Evolutionary conservation across 208 protist species (phyloP).

Genomic region (Acanthamoeba healyi): DNA sequence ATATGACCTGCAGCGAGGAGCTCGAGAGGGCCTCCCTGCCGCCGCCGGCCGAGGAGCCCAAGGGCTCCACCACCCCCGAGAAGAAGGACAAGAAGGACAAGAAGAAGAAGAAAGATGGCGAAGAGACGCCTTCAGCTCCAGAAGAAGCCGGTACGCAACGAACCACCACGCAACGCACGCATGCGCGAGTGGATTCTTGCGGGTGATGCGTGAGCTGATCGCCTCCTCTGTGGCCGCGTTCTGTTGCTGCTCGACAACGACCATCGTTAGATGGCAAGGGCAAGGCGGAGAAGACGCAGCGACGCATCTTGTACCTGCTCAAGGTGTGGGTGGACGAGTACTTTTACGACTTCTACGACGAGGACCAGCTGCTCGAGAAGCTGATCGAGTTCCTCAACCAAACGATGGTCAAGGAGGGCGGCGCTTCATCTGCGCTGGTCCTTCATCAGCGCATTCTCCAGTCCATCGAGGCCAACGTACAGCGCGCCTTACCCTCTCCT

Average conservation of each 20-base stretch:
- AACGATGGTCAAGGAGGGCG: constrained; percentile 74
- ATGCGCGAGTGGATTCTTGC: too few relatives aligned
- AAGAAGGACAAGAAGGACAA: constrained; percentile 65
- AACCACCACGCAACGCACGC: too few relatives aligned
- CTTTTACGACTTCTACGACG: constrained; percentile 74
- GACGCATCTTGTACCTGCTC: constrained; percentile 69
- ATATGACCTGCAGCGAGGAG: constrained; percentile 44
- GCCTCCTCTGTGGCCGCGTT: not conserved
- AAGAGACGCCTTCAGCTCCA: not conserved
- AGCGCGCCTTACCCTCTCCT: not conserved
- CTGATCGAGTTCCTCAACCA: constrained; percentile 72
- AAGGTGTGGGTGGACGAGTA: constrained; percentile 76
- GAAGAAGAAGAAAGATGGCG: constrained; percentile 50
- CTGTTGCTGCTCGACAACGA: not conserved
- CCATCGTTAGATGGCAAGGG: constrained; percentile 8
- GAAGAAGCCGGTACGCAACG: constrained; percentile 13
- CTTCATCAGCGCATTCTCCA: constrained; percentile 65
- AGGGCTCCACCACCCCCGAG: not conserved
- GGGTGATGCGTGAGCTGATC: too few relatives aligned
- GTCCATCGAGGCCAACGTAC: constrained; percentile 74
- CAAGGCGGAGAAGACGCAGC: constrained; percentile 67
- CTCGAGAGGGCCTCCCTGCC: constrained; percentile 7
- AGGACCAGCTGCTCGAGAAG: constrained; percentile 68
- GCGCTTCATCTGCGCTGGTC: constrained; percentile 37
- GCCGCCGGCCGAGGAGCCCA: not conserved